These are phyloP conservation scores for Aureobasidium pullulans DNA, from an alignment of 2,329 filamentous ascomycete genomes.

Conservation along the genomic window DNA sequence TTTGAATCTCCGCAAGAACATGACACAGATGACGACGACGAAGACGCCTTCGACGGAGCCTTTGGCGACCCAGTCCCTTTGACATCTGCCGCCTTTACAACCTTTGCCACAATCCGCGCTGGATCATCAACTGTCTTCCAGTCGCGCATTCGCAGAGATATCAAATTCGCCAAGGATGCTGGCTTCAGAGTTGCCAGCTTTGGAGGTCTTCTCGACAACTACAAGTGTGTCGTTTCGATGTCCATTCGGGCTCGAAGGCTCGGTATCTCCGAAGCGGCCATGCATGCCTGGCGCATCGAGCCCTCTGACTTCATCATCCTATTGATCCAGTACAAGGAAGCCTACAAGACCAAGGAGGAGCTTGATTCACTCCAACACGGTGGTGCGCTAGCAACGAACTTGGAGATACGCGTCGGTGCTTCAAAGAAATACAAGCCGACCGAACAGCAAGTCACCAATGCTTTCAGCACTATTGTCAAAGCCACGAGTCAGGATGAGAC, in stretches of 20 bases:
- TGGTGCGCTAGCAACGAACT: slow-evolving; percentile 31
- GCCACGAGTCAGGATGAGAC: slow-evolving; percentile 12
- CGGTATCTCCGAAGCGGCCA: slow-evolving; percentile 63
- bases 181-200: slow-evolving; percentile 66
- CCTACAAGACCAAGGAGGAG: slow-evolving; percentile 54
- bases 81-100: background rate
- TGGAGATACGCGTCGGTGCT: slow-evolving; percentile 61
- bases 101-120: background rate
- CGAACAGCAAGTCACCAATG: slow-evolving; percentile 43
- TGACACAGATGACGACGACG: slow-evolving; percentile 25
- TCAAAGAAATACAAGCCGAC: slow-evolving; percentile 67
- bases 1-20: slow-evolving; percentile 18
- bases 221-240: slow-evolving; percentile 52
- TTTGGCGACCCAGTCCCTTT: background rate
- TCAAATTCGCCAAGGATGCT: slow-evolving; percentile 52
- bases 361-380: slow-evolving; percentile 38
- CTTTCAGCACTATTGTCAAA: slow-evolving; percentile 36
- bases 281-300: slow-evolving; percentile 69
- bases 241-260: slow-evolving; percentile 65
- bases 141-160: slow-evolving; percentile 40
- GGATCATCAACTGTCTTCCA: slow-evolving; percentile 14
- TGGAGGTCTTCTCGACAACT: slow-evolving; percentile 42
- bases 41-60: slow-evolving; percentile 30
- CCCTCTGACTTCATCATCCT: slow-evolving; percentile 64
- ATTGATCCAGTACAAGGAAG: slow-evolving; percentile 56